Evolutionary conservation across 1,284 basidiomycete genomes (phyloP).

Genomic region (Rhodotorula sp.): DNA sequence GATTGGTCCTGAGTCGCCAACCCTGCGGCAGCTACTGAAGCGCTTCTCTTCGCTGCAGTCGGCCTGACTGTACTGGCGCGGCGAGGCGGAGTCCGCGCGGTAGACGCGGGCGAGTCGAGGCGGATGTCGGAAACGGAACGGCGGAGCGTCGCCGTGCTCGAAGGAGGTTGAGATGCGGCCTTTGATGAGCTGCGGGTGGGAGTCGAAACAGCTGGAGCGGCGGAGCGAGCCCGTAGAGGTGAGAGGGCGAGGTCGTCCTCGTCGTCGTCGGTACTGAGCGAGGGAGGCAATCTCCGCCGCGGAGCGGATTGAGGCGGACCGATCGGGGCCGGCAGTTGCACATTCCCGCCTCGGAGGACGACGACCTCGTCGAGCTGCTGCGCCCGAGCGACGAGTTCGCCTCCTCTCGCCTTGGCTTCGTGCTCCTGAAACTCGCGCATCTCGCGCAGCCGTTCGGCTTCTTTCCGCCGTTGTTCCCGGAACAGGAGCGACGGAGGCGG

Average conservation of each 20-base stretch:
- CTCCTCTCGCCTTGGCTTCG: conserved; percentile 9
- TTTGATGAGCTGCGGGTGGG: neutral
- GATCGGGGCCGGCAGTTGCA: neutral
- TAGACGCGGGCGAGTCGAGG: neutral
- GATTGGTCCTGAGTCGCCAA: neutral
- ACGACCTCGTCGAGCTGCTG: neutral
- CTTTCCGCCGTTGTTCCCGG: conserved; percentile 16
- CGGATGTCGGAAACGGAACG: neutral
- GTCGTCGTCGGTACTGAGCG: neutral
- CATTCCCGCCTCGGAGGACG: neutral
- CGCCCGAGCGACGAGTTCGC: neutral
- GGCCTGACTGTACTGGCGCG: neutral
- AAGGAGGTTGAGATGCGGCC: neutral
- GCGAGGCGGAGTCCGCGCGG: neutral
- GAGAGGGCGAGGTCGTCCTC: conserved; percentile 12
- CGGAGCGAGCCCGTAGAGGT: neutral
- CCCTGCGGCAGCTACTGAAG: neutral
- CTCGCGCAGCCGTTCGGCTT: conserved; percentile 10
- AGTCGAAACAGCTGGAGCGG: neutral
- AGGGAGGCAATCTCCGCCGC: neutral
- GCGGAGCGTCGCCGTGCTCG: neutral
- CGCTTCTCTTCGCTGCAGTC: neutral
- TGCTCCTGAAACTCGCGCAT: conserved; percentile 12
- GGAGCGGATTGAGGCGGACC: neutral
- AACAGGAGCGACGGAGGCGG: conserved; percentile 9